phyloP scores from a whole-genome alignment of 768 basidiomycete genomes.

The Nevesoporus exiguus region DNA sequence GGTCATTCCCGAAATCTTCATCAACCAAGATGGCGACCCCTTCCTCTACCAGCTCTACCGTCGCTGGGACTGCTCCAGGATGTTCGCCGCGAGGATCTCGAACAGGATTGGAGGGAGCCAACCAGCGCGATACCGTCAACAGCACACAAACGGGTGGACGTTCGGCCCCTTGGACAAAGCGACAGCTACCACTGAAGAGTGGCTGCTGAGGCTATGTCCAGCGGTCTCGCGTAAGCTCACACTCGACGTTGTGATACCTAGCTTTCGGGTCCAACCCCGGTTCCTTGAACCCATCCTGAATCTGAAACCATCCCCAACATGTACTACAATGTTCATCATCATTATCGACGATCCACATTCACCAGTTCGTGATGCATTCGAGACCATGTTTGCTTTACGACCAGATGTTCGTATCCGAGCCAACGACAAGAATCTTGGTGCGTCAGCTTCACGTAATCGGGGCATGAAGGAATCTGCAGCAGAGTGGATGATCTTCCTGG shows the following conservation, averaged over 20 bases:
- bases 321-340: conserved; percentile 53
- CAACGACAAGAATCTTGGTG: conserved; percentile 47
- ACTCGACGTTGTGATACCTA: conserved; percentile 55
- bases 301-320: conserved; percentile 41
- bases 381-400: conserved; percentile 38
- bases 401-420: conserved; percentile 53
- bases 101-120: conserved; percentile 46
- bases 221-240: conserved; percentile 38
- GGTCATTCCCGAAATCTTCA: conserved; percentile 48
- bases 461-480: conserved; percentile 53
- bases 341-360: conserved; percentile 55
- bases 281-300: conserved; percentile 44
- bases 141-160: conserved; percentile 46
- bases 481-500: conserved; percentile 58
- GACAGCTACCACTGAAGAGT: conserved; percentile 33
- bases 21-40: conserved; percentile 59
- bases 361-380: conserved; percentile 36
- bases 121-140: conserved; percentile 46
- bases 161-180: conserved; percentile 45
- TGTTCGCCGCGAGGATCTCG: conserved; percentile 41
- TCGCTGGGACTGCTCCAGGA: conserved; percentile 47
- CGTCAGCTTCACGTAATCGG: conserved; percentile 52
- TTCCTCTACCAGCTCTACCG: conserved; percentile 61
- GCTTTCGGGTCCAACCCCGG: conserved; percentile 47
- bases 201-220: conserved; percentile 31